phyloP scores from a whole-genome alignment of 169 alveolate genomes.

The Sarcocystis neurona region DNA sequence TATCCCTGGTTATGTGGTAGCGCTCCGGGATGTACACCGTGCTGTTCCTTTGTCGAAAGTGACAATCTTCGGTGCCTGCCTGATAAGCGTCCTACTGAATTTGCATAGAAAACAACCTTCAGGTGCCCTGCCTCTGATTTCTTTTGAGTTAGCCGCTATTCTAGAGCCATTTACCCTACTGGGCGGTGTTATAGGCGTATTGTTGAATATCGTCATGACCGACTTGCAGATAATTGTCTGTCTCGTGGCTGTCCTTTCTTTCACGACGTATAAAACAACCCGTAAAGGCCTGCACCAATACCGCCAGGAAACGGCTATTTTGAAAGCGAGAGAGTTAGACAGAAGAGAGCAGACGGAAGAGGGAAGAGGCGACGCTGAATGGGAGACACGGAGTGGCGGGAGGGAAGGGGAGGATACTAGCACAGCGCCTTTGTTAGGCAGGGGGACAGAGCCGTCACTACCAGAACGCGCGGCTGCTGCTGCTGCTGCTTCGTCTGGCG shows the following conservation, averaged over 20 bases:
- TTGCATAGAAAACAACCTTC: constrained; percentile 40
- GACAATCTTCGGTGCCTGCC: constrained; percentile 58
- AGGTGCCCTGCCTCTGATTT: constrained; percentile 36
- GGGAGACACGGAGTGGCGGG: background rate
- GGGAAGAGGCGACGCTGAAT: background rate
- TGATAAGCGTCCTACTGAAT: constrained; percentile 47
- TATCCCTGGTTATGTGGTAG: constrained; percentile 55
- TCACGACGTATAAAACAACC: constrained; percentile 61
- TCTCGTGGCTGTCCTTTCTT: constrained; percentile 38
- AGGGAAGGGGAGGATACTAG: background rate
- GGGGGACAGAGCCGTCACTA: too few species aligned
- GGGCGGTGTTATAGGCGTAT: constrained; percentile 61
- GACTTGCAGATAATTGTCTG: constrained; percentile 47
- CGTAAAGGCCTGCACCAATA: constrained; percentile 49
- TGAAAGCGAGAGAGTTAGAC: constrained; percentile 3
- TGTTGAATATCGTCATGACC: constrained; percentile 58
- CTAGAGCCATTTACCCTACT: constrained; percentile 63
- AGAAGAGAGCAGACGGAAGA: background rate
- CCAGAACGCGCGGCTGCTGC: too few species aligned
- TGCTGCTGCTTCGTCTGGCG: too few species aligned
- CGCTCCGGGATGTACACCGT: constrained; percentile 52
- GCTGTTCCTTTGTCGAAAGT: constrained; percentile 66
- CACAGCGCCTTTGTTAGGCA: too few species aligned
- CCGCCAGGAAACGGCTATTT: constrained; percentile 37
- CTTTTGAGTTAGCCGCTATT: constrained; percentile 53